Evolutionary conservation across 495 filamentous ascomycete genomes (phyloP).

Genomic region (Penicillium dipodomyicola): DNA sequence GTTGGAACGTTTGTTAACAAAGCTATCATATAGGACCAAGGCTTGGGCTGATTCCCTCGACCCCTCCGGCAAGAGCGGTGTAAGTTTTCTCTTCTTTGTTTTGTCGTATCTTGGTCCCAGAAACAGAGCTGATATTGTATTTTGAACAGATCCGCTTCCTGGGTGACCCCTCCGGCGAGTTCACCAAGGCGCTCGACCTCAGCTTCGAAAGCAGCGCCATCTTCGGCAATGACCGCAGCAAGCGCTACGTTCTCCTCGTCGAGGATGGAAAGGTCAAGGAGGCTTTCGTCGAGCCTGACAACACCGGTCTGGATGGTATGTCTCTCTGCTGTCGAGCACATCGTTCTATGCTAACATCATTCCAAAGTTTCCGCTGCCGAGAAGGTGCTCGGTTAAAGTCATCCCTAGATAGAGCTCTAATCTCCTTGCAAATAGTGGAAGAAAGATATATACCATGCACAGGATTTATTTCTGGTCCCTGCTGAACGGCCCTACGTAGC

Average conservation of each 20-base stretch:
- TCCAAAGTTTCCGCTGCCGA: conserved; percentile 64
- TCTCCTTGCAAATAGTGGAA: conserved; percentile 12
- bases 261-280: conserved; percentile 76
- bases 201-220: conserved; percentile 77
- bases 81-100: conserved; percentile 45
- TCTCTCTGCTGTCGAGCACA: conserved; percentile 5
- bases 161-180: conserved; percentile 77
- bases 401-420: not conserved
- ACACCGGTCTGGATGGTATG: conserved; percentile 81
- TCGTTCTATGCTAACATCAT: conserved; percentile 18
- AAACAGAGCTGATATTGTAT: conserved; percentile 5
- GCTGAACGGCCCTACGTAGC: conserved; percentile 1
- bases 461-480: conserved; percentile 6
- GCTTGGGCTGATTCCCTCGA: conserved; percentile 78
- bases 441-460: not conserved
- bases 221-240: conserved; percentile 82
- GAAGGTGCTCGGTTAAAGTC: conserved; percentile 62
- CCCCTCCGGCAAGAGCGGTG: conserved; percentile 65
- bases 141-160: conserved; percentile 75
- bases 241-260: conserved; percentile 81
- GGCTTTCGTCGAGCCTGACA: conserved; percentile 85
- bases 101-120: not conserved
- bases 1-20: not conserved
- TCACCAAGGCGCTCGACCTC: conserved; percentile 83
- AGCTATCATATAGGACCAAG: conserved; percentile 62